phyloP scores from a whole-genome alignment of 257 asterid genomes.

The Solanum medicagineum region DNA sequence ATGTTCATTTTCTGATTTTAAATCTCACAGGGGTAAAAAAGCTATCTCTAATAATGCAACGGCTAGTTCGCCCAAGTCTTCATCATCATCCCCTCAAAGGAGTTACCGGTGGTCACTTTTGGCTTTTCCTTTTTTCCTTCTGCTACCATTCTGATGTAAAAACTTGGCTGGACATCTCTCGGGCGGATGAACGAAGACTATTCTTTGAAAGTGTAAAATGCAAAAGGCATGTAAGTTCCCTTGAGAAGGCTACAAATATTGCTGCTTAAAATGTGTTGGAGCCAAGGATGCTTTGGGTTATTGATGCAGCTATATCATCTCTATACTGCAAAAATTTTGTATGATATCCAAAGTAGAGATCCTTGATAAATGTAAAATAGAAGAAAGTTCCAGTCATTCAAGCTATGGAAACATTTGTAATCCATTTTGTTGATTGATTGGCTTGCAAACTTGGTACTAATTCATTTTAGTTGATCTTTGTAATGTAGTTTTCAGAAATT shows the following conservation, averaged over 20 bases:
- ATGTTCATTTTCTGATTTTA: neutral
- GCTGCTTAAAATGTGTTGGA: neutral
- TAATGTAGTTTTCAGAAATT: neutral
- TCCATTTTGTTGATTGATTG: neutral
- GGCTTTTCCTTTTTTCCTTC: slow-evolving; percentile 27
- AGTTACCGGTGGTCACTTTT: slow-evolving; percentile 8
- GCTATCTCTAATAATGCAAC: slow-evolving; percentile 41
- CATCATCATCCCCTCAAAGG: slow-evolving; percentile 24
- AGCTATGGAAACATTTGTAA: neutral
- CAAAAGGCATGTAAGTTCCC: neutral
- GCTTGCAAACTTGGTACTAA: neutral
- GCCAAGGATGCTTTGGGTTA: neutral
- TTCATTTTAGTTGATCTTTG: neutral
- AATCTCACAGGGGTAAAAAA: slow-evolving; percentile 40
- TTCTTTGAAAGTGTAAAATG: neutral
- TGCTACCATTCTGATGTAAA: neutral
- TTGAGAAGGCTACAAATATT: neutral
- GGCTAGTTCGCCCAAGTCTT: slow-evolving; percentile 24
- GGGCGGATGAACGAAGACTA: neutral
- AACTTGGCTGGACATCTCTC: neutral
- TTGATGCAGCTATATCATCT: neutral
- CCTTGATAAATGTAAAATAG: neutral
- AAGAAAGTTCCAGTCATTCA: neutral
- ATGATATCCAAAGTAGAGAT: neutral
- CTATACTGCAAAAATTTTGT: neutral